A percentile compares a stretch with the other conserved stretches of the same genome.
Evolutionary conservation across 805 yeast species (phyloP).

Genomic region (Metschnikowia santaceciliae): DNA sequence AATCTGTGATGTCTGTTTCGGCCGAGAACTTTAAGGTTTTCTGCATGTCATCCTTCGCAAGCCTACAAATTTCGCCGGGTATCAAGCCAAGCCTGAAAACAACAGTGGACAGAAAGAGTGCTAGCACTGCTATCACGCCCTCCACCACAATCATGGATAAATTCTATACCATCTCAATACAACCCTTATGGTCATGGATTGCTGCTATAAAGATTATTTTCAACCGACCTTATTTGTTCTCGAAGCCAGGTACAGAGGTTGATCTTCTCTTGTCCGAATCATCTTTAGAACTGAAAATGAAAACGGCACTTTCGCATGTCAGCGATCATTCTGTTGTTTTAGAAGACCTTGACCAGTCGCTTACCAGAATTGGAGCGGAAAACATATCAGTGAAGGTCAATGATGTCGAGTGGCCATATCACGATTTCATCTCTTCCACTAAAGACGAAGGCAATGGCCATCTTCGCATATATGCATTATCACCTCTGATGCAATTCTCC

Average conservation of each 20-base stretch:
- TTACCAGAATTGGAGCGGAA: slow-evolving; percentile 7
- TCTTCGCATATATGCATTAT: slow-evolving; percentile 32
- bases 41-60: slow-evolving; percentile 23
- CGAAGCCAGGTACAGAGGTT: slow-evolving; percentile 20
- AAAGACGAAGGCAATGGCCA: slow-evolving; percentile 9
- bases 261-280: neutral
- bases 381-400: slow-evolving; percentile 26
- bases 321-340: slow-evolving; percentile 27
- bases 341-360: slow-evolving; percentile 18
- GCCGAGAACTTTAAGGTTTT: slow-evolving; percentile 27
- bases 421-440: slow-evolving; percentile 4
- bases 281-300: neutral
- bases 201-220: slow-evolving; percentile 36
- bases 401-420: slow-evolving; percentile 32
- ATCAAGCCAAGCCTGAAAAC: slow-evolving; percentile 17
- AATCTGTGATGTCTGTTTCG: slow-evolving; percentile 13
- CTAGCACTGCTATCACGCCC: slow-evolving; percentile 11
- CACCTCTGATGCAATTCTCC: slow-evolving; percentile 36
- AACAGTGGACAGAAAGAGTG: slow-evolving; percentile 16
- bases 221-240: slow-evolving; percentile 27
- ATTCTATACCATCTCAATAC: slow-evolving; percentile 22
- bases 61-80: slow-evolving; percentile 14
- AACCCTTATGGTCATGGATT: slow-evolving; percentile 42
- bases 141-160: slow-evolving; percentile 21
- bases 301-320: slow-evolving; percentile 24